Evolutionary conservation across 495 filamentous ascomycete genomes (phyloP).

Genomic region (Penicillium malachiteum): DNA sequence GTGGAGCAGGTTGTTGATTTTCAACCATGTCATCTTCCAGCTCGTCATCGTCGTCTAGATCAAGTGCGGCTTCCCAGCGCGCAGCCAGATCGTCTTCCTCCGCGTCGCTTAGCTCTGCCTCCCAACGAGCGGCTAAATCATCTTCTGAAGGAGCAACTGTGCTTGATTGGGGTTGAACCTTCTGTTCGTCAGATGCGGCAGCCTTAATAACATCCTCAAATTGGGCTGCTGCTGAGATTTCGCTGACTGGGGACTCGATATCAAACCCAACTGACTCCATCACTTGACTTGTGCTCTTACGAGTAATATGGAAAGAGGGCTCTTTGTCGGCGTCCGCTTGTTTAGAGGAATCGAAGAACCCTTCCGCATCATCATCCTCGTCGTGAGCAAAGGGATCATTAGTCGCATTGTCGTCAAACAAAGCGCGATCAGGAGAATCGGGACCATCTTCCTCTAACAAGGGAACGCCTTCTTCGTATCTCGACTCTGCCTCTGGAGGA

Average conservation of each 20-base stretch:
- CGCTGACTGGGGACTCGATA: constrained; percentile 30
- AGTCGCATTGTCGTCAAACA: constrained; percentile 16
- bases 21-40: constrained; percentile 58
- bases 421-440: constrained; percentile 17
- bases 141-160: constrained; percentile 43
- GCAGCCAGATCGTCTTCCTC: constrained; percentile 66
- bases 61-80: constrained; percentile 82
- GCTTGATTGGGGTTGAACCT: constrained; percentile 14
- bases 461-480: constrained; percentile 49
- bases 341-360: constrained; percentile 34
- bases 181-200: constrained; percentile 17
- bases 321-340: constrained; percentile 9
- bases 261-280: constrained; percentile 32
- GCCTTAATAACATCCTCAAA: constrained; percentile 32
- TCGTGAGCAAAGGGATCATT: constrained; percentile 37
- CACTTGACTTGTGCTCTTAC: constrained; percentile 46
- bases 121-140: constrained; percentile 79
- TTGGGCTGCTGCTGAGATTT: constrained; percentile 33
- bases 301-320: constrained; percentile 28
- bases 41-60: constrained; percentile 61
- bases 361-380: constrained; percentile 37
- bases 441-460: constrained; percentile 35
- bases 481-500: constrained; percentile 44
- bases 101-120: constrained; percentile 67
- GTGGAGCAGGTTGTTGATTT: constrained; percentile 22